A percentile compares a stretch with the other conserved stretches of the same genome.
Evolutionary conservation across 805 yeast species (phyloP).

Genomic region (Lachancea fermentati): DNA sequence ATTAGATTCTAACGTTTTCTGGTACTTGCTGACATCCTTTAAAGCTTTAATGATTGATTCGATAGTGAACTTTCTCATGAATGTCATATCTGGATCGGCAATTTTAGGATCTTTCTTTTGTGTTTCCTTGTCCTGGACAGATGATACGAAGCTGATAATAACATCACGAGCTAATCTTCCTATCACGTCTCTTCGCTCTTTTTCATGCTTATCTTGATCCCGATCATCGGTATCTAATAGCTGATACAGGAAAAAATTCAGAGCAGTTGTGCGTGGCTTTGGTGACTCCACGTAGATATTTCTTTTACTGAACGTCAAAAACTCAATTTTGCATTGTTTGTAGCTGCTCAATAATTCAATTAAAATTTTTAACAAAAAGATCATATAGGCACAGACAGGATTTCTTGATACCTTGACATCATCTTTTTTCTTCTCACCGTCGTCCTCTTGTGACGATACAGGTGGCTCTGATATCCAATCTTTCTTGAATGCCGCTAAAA

Average conservation of each 20-base stretch:
- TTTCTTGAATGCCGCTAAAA: slow-evolving; percentile 45
- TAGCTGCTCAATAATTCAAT: slow-evolving; percentile 74
- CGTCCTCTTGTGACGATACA: slow-evolving; percentile 19
- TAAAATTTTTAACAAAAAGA: slow-evolving; percentile 61
- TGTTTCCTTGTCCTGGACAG: slow-evolving; percentile 43
- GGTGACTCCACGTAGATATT: slow-evolving; percentile 36
- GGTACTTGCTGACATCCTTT: slow-evolving; percentile 40
- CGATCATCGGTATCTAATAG: slow-evolving; percentile 52
- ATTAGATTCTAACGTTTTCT: slow-evolving; percentile 23
- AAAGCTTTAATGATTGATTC: slow-evolving; percentile 62
- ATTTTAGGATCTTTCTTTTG: slow-evolving; percentile 40
- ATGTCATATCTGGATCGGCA: slow-evolving; percentile 63
- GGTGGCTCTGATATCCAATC: slow-evolving; percentile 39
- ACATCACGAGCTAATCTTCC: slow-evolving; percentile 58
- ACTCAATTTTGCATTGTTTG: slow-evolving; percentile 74
- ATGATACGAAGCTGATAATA: slow-evolving; percentile 57
- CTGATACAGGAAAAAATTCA: slow-evolving; percentile 73
- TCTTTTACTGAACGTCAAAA: slow-evolving; percentile 67
- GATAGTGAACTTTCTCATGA: slow-evolving; percentile 66
- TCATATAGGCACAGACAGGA: slow-evolving; percentile 55
- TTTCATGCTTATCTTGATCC: slow-evolving; percentile 30
- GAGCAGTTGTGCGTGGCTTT: slow-evolving; percentile 71
- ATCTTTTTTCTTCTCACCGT: slow-evolving; percentile 29
- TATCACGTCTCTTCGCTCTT: slow-evolving; percentile 48
- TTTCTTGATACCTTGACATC: slow-evolving; percentile 42